These are phyloP conservation scores for Oropetium thomaeum DNA, from an alignment of 176 grass and related monocot genomes.

Conservation along the genomic window DNA sequence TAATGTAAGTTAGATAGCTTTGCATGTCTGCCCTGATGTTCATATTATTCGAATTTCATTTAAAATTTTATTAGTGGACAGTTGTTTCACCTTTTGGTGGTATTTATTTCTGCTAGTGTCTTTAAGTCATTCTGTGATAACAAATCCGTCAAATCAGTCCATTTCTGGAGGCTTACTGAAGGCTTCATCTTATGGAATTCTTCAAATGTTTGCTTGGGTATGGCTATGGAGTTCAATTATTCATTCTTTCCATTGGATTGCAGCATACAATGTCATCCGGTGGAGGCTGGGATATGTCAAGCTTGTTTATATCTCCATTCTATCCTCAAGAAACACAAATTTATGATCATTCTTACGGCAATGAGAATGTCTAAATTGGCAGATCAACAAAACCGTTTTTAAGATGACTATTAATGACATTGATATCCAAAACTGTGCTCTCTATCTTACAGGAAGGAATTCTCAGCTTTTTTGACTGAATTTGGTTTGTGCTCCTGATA, in stretches of 20 bases:
- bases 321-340: slow-evolving; percentile 38
- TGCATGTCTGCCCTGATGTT: not conserved
- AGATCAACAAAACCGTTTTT: slow-evolving; percentile 33
- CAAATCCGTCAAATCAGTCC: not conserved
- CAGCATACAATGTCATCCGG: slow-evolving; percentile 47
- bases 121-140: not conserved
- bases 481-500: not conserved
- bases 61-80: not conserved
- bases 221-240: not conserved
- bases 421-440: not conserved
- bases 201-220: not conserved
- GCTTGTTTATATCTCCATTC: slow-evolving; percentile 39
- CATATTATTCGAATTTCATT: not conserved
- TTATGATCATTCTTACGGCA: slow-evolving; percentile 29
- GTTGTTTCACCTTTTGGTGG: not conserved
- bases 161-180: not conserved
- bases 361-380: slow-evolving; percentile 46
- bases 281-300: slow-evolving; percentile 30
- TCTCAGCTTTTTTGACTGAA: not conserved
- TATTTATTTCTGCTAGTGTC: not conserved
- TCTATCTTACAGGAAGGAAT: not conserved
- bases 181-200: not conserved
- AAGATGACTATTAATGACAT: slow-evolving; percentile 14
- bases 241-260: slow-evolving; percentile 12
- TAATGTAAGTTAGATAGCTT: slow-evolving; percentile 50